Percentiles rank a stretch among this genome's conserved stretches.
These are phyloP conservation scores for Barnettozyma wickerhamii DNA, from an alignment of 805 yeast species.

Conservation along the genomic window DNA sequence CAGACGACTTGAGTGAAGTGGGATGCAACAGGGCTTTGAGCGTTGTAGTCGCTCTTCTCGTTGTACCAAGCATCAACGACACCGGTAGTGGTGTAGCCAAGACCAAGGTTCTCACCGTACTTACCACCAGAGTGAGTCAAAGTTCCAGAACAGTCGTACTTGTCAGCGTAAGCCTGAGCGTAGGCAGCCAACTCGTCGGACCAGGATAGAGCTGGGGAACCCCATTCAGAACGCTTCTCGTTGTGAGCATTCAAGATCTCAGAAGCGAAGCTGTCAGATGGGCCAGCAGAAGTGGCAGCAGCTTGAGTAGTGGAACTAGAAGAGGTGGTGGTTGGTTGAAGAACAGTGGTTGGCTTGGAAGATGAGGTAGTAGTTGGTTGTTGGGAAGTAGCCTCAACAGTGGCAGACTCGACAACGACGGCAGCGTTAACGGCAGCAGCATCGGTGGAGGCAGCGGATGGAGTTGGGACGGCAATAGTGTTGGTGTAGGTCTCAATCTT, in stretches of 20 bases:
- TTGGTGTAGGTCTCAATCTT: conserved; percentile 20
- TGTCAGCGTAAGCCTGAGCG: conserved; percentile 48
- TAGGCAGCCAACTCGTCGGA: conserved; percentile 39
- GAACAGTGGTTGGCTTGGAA: conserved; percentile 8
- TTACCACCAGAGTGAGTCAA: conserved; percentile 67
- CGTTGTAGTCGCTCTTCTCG: conserved; percentile 55
- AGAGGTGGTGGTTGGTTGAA: conserved; percentile 17
- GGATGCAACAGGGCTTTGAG: conserved; percentile 55
- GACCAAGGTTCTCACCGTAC: conserved; percentile 80
- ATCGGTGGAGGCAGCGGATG: conserved; percentile 11
- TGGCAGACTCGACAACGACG: conserved; percentile 7
- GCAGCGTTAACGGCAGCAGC: background rate
- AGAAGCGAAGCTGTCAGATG: conserved; percentile 31
- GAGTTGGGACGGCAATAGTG: conserved; percentile 2
- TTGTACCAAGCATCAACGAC: conserved; percentile 77
- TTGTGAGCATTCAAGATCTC: conserved; percentile 48
- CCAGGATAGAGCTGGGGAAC: conserved; percentile 46
- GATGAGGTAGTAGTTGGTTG: conserved; percentile 15
- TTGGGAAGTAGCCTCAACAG: conserved; percentile 18
- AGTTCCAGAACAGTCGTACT: conserved; percentile 56
- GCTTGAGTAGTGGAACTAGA: conserved; percentile 18
- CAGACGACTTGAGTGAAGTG: conserved; percentile 87
- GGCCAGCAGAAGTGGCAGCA: conserved; percentile 18
- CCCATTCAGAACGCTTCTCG: conserved; percentile 43
- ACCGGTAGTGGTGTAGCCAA: conserved; percentile 52